Conservation (phyloP, 805 yeast genomes). For the Sugiyamaella boreocaroliniensis region DNA sequence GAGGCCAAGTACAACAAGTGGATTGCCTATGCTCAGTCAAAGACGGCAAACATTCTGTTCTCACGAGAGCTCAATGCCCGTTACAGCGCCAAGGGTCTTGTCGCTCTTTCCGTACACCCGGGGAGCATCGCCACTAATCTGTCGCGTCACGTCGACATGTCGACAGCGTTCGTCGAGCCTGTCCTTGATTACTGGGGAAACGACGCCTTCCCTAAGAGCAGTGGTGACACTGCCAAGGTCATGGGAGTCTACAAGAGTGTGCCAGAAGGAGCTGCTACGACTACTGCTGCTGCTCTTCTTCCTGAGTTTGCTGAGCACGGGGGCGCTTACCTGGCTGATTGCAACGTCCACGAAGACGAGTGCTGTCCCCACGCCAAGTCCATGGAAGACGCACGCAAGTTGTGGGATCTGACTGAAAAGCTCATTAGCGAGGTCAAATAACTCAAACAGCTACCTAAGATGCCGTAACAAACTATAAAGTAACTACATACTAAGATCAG, state of each 20-base stretch:
- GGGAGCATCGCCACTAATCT: constrained; percentile 8
- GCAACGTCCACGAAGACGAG: constrained; percentile 5
- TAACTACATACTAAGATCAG: too few relatives aligned
- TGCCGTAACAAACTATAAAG: too few relatives aligned
- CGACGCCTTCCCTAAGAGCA: not conserved
- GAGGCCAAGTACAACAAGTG: constrained; percentile 6
- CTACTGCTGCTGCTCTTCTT: constrained; percentile 7
- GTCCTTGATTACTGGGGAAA: constrained; percentile 1
- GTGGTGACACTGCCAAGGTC: not conserved
- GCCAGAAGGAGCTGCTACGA: constrained; percentile 7
- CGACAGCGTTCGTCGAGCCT: not conserved
- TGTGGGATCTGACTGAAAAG: constrained; percentile 9
- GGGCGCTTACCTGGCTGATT: constrained; percentile 6
- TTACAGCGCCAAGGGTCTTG: constrained; percentile 3
- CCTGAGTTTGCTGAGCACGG: constrained; percentile 1
- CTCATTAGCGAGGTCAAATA: constrained; percentile 1
- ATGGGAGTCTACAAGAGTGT: not conserved
- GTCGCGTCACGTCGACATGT: constrained; percentile 4
- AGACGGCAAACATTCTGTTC: constrained; percentile 9
- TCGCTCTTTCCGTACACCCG: constrained; percentile 5
- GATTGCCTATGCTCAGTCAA: constrained; percentile 11
- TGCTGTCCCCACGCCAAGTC: constrained; percentile 3
- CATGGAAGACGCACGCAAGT: constrained; percentile 2
- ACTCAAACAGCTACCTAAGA: too few relatives aligned
- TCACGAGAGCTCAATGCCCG: constrained; percentile 1